These are phyloP conservation scores for Brassica nigra DNA, from an alignment of 345 rosid species.

Conservation along the genomic window DNA sequence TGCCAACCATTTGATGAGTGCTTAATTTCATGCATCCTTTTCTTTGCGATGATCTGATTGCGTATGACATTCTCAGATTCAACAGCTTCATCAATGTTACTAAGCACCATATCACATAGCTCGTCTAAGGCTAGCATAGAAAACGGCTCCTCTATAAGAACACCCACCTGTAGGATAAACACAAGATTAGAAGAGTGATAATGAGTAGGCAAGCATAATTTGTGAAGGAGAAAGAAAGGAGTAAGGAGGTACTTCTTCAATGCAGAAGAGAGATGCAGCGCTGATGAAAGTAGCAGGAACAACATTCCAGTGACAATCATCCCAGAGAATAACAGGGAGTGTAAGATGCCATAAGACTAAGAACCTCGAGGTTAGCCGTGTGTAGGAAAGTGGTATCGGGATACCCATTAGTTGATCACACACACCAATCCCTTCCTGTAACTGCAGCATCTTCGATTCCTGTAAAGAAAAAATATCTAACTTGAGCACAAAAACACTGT, in stretches of 20 bases:
- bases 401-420: conserved; percentile 86
- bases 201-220: neutral
- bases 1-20: conserved; percentile 79
- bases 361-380: conserved; percentile 91
- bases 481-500: neutral
- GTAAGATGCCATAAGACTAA: conserved; percentile 95
- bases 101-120: conserved; percentile 54
- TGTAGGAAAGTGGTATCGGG: conserved; percentile 92
- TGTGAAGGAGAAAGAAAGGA: conserved; percentile 1
- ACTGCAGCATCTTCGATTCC: conserved; percentile 73
- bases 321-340: conserved; percentile 94
- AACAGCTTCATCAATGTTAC: conserved; percentile 67
- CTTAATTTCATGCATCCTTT: conserved; percentile 43
- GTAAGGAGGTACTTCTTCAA: conserved; percentile 64
- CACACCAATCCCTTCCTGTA: conserved; percentile 84
- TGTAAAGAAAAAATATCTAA: conserved; percentile 34
- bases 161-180: conserved; percentile 70
- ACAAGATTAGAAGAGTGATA: neutral
- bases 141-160: conserved; percentile 96
- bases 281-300: conserved; percentile 96
- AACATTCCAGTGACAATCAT: conserved; percentile 96
- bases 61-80: conserved; percentile 55
- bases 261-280: conserved; percentile 97
- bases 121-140: conserved; percentile 89
- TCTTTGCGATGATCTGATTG: conserved; percentile 50